Conservation (phyloP, 371 early-diverging fungal species). For the Saksenaea vasiformis region DNA sequence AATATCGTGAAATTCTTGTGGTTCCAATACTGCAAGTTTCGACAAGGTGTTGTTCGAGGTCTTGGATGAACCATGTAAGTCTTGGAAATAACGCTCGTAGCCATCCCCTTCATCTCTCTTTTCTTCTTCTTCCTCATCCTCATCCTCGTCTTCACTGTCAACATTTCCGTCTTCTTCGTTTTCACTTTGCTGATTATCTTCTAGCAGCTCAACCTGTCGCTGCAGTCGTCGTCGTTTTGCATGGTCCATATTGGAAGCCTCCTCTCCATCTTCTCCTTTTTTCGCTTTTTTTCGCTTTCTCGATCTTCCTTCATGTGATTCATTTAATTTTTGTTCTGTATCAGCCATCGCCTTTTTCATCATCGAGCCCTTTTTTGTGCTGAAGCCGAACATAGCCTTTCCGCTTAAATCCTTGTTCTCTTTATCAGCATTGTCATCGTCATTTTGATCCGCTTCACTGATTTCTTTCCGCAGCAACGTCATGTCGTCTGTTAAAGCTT, state of each 20-base stretch:
- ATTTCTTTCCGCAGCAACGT: constrained; percentile 13
- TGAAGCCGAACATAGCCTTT: constrained; percentile 38
- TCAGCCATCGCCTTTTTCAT: constrained; percentile 36
- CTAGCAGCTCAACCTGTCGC: constrained; percentile 30
- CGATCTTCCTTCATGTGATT: constrained; percentile 10
- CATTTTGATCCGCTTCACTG: constrained; percentile 9
- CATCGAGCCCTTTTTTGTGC: constrained; percentile 25
- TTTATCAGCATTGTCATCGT: constrained; percentile 24
- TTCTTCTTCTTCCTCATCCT: constrained; percentile 29
- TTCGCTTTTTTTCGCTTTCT: constrained; percentile 8
- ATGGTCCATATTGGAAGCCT: constrained; percentile 11
- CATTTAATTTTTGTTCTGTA: constrained; percentile 4
- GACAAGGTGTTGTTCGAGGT: constrained; percentile 90
- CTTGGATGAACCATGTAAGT: constrained; percentile 52
- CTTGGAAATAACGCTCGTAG: constrained; percentile 77
- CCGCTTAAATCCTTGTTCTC: constrained; percentile 39
- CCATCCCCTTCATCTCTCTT: constrained; percentile 44
- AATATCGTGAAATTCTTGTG: constrained; percentile 59
- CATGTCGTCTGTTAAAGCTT: constrained; percentile 4
- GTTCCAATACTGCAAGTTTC: constrained; percentile 68
- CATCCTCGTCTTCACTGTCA: constrained; percentile 14
- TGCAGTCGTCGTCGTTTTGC: constrained; percentile 30
- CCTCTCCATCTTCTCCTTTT: constrained; percentile 2
- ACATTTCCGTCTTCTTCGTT: constrained; percentile 25
- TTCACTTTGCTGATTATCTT: constrained; percentile 22